These are phyloP conservation scores for Phytophthora podocarpi DNA, from an alignment of 352 stramenopile species.

Conservation along the genomic window DNA sequence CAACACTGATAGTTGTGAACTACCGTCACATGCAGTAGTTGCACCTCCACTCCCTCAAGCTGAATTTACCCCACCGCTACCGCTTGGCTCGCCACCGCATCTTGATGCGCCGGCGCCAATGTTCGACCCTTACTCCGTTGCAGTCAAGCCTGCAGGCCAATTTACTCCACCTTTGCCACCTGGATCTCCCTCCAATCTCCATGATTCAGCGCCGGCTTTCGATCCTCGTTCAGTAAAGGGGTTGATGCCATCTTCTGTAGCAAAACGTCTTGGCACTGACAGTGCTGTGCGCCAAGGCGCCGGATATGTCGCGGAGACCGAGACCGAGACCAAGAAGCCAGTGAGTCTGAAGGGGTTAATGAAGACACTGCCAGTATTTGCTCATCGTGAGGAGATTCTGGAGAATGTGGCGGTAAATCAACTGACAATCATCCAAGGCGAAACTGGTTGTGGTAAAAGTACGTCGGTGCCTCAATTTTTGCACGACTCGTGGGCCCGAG, in stretches of 20 bases:
- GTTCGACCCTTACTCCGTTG: neutral
- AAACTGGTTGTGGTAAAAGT: slow-evolving; percentile 97
- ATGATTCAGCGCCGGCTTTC: slow-evolving; percentile 23
- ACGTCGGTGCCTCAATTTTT: slow-evolving; percentile 95
- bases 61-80: neutral
- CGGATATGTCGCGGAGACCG: slow-evolving; percentile 7
- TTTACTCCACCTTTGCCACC: slow-evolving; percentile 24
- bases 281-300: slow-evolving; percentile 27
- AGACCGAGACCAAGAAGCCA: slow-evolving; percentile 23
- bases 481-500: slow-evolving; percentile 67
- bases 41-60: slow-evolving; percentile 3
- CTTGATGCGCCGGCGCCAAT: neutral
- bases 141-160: neutral
- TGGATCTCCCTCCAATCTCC: neutral
- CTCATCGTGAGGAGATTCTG: slow-evolving; percentile 88
- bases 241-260: slow-evolving; percentile 48
- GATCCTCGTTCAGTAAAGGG: slow-evolving; percentile 29
- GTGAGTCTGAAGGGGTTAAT: slow-evolving; percentile 55
- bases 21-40: neutral
- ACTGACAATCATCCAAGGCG: slow-evolving; percentile 93
- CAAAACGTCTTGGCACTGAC: slow-evolving; percentile 37
- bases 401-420: slow-evolving; percentile 80
- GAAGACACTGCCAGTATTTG: slow-evolving; percentile 87
- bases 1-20: neutral
- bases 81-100: slow-evolving; percentile 8